Base-by-base conservation (phyloP, 2,329 filamentous ascomycete genomes). In the Aschersonia sp. region DNA sequence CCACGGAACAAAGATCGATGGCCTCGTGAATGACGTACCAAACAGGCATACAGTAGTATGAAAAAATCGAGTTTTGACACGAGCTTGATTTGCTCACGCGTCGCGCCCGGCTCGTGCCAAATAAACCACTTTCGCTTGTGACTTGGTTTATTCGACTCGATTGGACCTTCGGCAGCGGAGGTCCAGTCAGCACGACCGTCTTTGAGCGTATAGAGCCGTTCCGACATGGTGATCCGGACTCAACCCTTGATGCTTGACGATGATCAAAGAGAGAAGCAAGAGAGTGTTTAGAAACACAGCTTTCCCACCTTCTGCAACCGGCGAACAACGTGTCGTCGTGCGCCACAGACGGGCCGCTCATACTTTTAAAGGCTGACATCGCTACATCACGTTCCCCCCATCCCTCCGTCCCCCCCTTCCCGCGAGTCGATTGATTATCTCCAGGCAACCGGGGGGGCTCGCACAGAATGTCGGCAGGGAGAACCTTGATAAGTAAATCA, bases 51-150 rank as follows among this genome's bases (percentile, higher is more conserved):
- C 10, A 39, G 32, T 45, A 66, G 37, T 6, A 75, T 61, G 49
- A 72, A 73, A 55, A 66, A 68, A 53, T 75, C 72, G 30, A 74
- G 64, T 55, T 75, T 75, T 47, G 67, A 60, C 14, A 73, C 62
- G 8, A 76, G 64, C 41, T 58, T 61, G 48, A 68, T 68, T 54
- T 75, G 68, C 50, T 63, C 60, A 2, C 56, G 57, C 8, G 59
- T 62, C 0, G 65, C 68, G 32, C 61, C 61, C 1, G 64, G 63
- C 44, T 68, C 64, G 50, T 70, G 65, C 68, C 68, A 70, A 45
- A 64, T 61, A 46, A 67, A 63, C 62, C 63, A 66, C 11, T 50
- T 5, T 31, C 30, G 41, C 35, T 9, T 9, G 35, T 39, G 9
- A 39, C 9, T 39, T 39, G 9, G 9, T 9, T n/a, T n/a, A 2